These are phyloP conservation scores for Porodaedalea pini DNA, from an alignment of 1,284 basidiomycete species.

Conservation along the genomic window DNA sequence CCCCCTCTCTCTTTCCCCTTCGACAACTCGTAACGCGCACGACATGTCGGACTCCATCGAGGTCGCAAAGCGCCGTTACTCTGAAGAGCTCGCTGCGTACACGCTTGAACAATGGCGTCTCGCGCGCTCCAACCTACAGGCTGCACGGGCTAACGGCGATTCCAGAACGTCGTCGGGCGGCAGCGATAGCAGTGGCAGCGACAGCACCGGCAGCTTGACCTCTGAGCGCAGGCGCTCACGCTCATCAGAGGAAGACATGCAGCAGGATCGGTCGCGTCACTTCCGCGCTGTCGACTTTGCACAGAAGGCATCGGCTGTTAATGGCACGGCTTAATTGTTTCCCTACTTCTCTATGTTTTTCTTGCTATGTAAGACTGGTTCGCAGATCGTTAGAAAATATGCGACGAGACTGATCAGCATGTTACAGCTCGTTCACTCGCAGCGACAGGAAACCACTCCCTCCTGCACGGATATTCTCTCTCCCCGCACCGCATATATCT, in stretches of 20 bases:
- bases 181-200: not conserved
- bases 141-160: not conserved
- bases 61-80: conserved; percentile 48
- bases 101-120: conserved; percentile 54
- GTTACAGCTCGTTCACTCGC: too few species aligned
- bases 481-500: too few species aligned
- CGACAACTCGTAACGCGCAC: not conserved
- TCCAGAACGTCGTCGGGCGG: not conserved
- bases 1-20: not conserved
- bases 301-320: conserved; percentile 1
- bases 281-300: conserved; percentile 12
- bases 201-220: not conserved
- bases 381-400: too few species aligned
- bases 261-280: not conserved
- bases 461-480: too few species aligned
- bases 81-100: conserved; percentile 54
- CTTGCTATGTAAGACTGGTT: too few species aligned
- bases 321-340: not conserved
- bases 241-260: too few species aligned
- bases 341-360: too few species aligned
- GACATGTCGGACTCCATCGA: conserved; percentile 32
- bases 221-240: not conserved
- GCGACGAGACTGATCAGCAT: too few species aligned
- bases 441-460: too few species aligned
- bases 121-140: conserved; percentile 28